Conservation (phyloP, 805 yeast species). For the Huiozyma naganishii region DNA sequence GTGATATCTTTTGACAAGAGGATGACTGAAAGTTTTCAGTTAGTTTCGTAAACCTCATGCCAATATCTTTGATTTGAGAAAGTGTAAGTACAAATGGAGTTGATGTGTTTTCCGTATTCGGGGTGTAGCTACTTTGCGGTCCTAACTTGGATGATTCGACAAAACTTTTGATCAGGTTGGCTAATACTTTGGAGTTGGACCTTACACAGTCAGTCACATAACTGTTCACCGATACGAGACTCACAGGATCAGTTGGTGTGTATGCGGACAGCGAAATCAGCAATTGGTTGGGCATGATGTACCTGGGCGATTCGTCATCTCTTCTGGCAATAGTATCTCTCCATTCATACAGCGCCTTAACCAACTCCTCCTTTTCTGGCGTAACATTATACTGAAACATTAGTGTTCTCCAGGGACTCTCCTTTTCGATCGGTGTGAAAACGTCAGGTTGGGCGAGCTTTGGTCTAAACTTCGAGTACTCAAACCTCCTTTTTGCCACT, state of each 20-base stretch:
- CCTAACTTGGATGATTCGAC: conserved; percentile 17
- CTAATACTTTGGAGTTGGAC: conserved; percentile 44
- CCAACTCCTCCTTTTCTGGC: conserved; percentile 38
- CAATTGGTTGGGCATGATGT: conserved; percentile 71
- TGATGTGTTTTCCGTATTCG: not conserved
- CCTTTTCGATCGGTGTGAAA: conserved; percentile 41
- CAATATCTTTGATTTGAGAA: conserved; percentile 2
- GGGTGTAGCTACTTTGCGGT: not conserved
- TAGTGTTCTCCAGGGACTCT: conserved; percentile 57
- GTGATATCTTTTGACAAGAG: too few species aligned
- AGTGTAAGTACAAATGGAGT: not conserved
- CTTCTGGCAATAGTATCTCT: conserved; percentile 66
- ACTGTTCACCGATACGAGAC: conserved; percentile 39
- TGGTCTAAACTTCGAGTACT: conserved; percentile 59
- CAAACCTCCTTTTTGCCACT: conserved; percentile 75
- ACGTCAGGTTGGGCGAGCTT: conserved; percentile 25
- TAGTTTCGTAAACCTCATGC: too few species aligned
- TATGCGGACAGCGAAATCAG: conserved; percentile 49
- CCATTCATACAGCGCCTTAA: conserved; percentile 65
- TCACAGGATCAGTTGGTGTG: conserved; percentile 48
- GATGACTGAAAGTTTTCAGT: not conserved
- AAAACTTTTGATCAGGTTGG: conserved; percentile 42
- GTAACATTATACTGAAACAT: conserved; percentile 58
- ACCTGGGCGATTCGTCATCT: conserved; percentile 77
- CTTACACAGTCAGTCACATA: conserved; percentile 47